Conservation (phyloP, 139 green algal genomes). For the Chara braunii region DNA sequence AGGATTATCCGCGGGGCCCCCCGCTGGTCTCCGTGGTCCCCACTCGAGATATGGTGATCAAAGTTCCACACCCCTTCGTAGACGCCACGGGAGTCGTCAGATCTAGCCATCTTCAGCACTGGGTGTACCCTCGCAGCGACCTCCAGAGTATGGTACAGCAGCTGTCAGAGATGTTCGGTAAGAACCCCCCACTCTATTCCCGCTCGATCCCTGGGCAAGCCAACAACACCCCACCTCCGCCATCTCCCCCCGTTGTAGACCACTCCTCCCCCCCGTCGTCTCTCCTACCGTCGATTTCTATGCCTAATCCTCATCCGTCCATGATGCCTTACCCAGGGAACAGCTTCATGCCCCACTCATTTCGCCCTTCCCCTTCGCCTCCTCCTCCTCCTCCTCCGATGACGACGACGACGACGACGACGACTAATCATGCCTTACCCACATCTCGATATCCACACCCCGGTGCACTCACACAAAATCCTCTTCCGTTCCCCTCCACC, state of each 20-base stretch:
- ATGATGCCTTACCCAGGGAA: not conserved
- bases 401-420: too few species aligned
- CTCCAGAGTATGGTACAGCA: slow-evolving; percentile 49
- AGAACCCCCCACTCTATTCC: slow-evolving; percentile 73
- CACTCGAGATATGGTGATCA: slow-evolving; percentile 87
- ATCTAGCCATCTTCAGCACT: slow-evolving; percentile 35
- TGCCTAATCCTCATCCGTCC: not conserved
- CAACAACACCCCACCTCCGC: too few species aligned
- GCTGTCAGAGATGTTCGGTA: slow-evolving; percentile 66
- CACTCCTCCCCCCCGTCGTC: not conserved
- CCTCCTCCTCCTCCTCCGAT: too few species aligned
- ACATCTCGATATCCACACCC: too few species aligned
- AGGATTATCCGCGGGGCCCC: slow-evolving; percentile 59
- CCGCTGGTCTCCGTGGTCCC: slow-evolving; percentile 75
- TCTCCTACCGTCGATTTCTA: not conserved
- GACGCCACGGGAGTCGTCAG: slow-evolving; percentile 60
- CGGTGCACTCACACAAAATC: too few species aligned
- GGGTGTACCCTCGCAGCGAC: slow-evolving; percentile 43
- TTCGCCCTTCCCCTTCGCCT: not conserved
- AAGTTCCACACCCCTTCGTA: slow-evolving; percentile 64
- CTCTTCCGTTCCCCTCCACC: too few species aligned
- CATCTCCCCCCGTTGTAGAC: too few species aligned
- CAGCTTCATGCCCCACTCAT: not conserved
- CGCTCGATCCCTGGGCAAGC: slow-evolving; percentile 53
- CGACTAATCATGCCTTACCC: too few species aligned